Evolutionary conservation across 1,284 basidiomycete species (phyloP).

Genomic region (Fistulinella staudtii): DNA sequence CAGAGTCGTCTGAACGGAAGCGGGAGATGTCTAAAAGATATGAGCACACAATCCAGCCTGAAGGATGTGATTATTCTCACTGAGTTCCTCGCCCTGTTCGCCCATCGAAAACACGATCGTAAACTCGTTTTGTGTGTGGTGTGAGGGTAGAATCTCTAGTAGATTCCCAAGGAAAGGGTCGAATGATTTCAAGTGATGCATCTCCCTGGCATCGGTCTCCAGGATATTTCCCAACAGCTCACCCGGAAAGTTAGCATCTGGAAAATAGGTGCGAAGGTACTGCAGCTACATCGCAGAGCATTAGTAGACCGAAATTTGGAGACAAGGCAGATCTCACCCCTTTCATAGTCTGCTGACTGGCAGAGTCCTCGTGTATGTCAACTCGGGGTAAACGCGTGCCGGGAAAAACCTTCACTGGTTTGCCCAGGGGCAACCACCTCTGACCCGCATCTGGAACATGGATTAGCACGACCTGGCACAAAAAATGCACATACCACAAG

Average conservation of each 20-base stretch:
- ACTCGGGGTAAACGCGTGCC: slow-evolving; percentile 43
- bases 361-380: slow-evolving; percentile 31
- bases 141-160: slow-evolving; percentile 40
- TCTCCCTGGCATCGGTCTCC: slow-evolving; percentile 39
- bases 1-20: slow-evolving; percentile 28
- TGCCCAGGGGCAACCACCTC: slow-evolving; percentile 27
- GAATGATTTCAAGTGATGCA: slow-evolving; percentile 38
- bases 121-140: slow-evolving; percentile 25
- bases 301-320: slow-evolving; percentile 4
- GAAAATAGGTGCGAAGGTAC: slow-evolving; percentile 63
- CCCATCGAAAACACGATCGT: slow-evolving; percentile 62
- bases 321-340: slow-evolving; percentile 42
- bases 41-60: neutral
- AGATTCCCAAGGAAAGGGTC: slow-evolving; percentile 56
- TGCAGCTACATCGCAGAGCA: slow-evolving; percentile 44
- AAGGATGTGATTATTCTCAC: slow-evolving; percentile 38
- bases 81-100: slow-evolving; percentile 52
- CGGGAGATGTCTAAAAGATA: slow-evolving; percentile 48
- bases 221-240: slow-evolving; percentile 59
- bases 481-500: slow-evolving; percentile 17
- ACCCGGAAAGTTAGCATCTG: slow-evolving; percentile 65
- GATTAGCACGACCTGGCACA: slow-evolving; percentile 3
- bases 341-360: slow-evolving; percentile 52
- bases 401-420: slow-evolving; percentile 49
- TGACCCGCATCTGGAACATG: slow-evolving; percentile 7